Evolutionary conservation across 257 asterid species (phyloP), one percentile per base, ranked within the genome.

Genomic region (Solanum neorickii): DNA sequence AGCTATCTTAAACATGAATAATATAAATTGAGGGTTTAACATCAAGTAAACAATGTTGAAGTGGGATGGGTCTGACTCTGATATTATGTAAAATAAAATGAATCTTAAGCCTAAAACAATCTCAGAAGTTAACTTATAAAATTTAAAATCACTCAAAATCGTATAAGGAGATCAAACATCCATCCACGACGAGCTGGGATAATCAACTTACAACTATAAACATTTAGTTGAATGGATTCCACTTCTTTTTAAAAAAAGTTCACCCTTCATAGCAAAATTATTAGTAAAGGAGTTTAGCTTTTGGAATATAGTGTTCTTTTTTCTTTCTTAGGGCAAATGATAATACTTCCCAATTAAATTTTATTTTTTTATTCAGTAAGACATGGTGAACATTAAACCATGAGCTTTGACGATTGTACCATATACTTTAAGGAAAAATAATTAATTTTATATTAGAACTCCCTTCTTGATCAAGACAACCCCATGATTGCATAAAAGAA

Each of bases 401-500:
- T 47, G 66, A 47, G 69, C 68, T 80, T 80, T 29, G 69, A 49
- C 44, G 85, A 31, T 80, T 80, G 25, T 80, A 47, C 27, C 69
- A 80, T 27, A 80, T 49, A 29, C 66, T 80, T 80, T 47, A 15
- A 10, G 68, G 44, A 29, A 80, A 46, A 27, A 4, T 25, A 47
- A 29, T 80, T 80, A 11, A 47, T 80, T 80, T 80, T 16, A 18
- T 80, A 80, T 80, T 12, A 80, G 11, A 49, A 80, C 11, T 80
- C 85, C 85, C 85, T 29, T 49, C 85, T 80, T 16, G 42, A 70
- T 70, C 77, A 80, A 80, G 85, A 31, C 20, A 80, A 80, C 7
- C 29, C 85, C 85, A 5, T 80, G 90, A 88, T 90, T 86, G 83
- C 87, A 83, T 47, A 56, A 49, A 86, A 85, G 86, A 89, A 88